Evolutionary conservation across 495 filamentous ascomycete species (phyloP).

Genomic region (Lasiosphaeria miniovina): DNA sequence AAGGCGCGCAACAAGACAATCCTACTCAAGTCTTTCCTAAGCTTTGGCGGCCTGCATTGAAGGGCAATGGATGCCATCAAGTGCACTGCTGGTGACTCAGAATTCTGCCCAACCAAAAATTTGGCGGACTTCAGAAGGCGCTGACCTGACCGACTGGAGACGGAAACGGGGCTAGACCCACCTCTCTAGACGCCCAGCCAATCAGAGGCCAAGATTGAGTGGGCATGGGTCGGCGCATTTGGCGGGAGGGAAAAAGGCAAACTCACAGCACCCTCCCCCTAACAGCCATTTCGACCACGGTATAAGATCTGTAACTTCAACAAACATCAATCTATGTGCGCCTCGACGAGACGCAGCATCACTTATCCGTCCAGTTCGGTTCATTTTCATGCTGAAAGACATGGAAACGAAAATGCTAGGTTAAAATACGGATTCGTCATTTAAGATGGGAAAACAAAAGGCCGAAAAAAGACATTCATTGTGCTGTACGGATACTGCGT

Average conservation of each 20-base stretch:
- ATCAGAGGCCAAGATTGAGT: background rate
- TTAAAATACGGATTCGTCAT: too few relatives aligned
- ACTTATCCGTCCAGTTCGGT: too few relatives aligned
- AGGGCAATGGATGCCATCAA: background rate
- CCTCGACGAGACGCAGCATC: too few relatives aligned
- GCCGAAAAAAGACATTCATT: too few relatives aligned
- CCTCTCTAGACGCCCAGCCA: background rate
- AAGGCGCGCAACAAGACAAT: background rate
- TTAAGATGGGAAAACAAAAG: too few relatives aligned
- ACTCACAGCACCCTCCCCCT: background rate
- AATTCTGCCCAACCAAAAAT: constrained; percentile 11
- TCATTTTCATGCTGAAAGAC: too few relatives aligned
- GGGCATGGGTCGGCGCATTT: too few relatives aligned
- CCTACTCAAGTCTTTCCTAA: background rate
- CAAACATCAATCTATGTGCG: too few relatives aligned
- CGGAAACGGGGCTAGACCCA: background rate
- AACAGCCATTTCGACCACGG: too few relatives aligned
- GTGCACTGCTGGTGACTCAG: constrained; percentile 6
- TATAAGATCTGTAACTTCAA: too few relatives aligned
- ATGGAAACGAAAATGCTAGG: too few relatives aligned
- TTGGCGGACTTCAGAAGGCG: background rate
- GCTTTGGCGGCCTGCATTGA: background rate
- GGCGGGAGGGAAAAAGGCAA: background rate
- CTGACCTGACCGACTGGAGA: background rate
- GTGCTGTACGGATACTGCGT: too few relatives aligned